phyloP scores from a whole-genome alignment of 2,329 filamentous ascomycete species.

The Plenodomus tracheiphilus region DNA sequence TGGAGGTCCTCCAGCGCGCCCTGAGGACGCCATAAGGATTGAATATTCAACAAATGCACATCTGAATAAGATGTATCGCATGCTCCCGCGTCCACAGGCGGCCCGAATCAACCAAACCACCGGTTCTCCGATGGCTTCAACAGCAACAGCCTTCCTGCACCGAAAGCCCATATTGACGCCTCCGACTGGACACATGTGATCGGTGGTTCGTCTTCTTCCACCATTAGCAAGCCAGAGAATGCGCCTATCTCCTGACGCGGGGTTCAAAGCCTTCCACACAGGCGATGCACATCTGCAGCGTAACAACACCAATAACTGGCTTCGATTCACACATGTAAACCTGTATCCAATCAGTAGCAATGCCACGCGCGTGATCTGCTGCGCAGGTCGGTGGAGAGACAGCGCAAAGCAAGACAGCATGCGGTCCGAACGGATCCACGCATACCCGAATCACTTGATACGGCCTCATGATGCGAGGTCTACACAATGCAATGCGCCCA shows the following conservation, averaged over 20 bases:
- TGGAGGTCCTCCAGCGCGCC: no score
- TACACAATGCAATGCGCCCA: conserved; percentile 3
- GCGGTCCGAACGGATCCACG: conserved; percentile 1
- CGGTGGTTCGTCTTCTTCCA: not conserved
- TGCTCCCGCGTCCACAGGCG: conserved; percentile 21
- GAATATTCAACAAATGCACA: conserved; percentile 10
- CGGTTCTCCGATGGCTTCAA: conserved; percentile 14
- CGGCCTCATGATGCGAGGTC: conserved; percentile 9
- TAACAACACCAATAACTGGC: conserved; percentile 1
- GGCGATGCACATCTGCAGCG: conserved; percentile 9
- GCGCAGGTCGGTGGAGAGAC: conserved; percentile 1
- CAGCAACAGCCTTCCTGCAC: conserved; percentile 1
- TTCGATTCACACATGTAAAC: not conserved
- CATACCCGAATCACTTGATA: conserved; percentile 2
- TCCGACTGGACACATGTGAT: conserved; percentile 3
- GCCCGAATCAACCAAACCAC: conserved; percentile 14
- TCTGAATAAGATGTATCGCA: conserved; percentile 12
- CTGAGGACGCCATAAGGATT: no score
- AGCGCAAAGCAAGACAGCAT: conserved; percentile 1
- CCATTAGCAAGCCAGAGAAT: conserved; percentile 9
- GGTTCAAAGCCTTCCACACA: conserved; percentile 4
- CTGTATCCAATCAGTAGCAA: not conserved
- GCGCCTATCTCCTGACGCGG: conserved; percentile 11
- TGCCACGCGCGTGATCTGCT: not conserved
- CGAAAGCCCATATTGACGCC: not conserved